Base-by-base conservation (phyloP, 2,329 filamentous ascomycete species). In the Zelopaecilomyces penicillatus region DNA sequence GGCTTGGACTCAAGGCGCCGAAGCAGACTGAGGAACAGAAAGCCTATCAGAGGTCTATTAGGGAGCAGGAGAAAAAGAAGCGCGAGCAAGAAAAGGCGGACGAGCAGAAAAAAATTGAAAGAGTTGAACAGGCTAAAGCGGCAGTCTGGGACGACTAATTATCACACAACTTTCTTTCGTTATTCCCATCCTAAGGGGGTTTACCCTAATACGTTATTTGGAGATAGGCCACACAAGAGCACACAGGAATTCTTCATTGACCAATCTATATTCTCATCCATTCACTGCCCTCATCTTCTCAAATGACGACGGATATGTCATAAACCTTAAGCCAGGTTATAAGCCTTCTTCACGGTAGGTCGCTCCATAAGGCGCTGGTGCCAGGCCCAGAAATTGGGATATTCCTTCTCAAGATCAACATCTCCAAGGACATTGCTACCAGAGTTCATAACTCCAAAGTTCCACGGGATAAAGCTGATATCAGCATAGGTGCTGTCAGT, bases 1-100 rank as follows among this genome's bases (percentile, higher is more conserved):
- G 87, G 1, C 68, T 97, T 52, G 93, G 93, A 1, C 78, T 96
- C 44, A 80, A 82, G 57, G 80, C 83, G 31, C 87, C 88, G 30
- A 84, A 80, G 68, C 78, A 83, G 63, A 96, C 88, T 2, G 88
- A 94, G 50, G 90, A 96, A 67, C 86, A 95, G 72, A 77, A 75
- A 55, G 86, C 87, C 43, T 97, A 93, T 62, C 90, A 97, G 57
- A 79, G 75, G 53, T 83, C 86, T 1, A 71, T 93, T 49, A 80
- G 83, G 56, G 86, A 95, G 65, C 86, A 91, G 67, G 91, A 95
- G 72, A 82, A 80, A 57, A 89, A 81, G 70, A 77, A 78, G 54
- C 71, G 82, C 47, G 85, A 90, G 46, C 76, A 80, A 55, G 87
- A 90, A 63, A 81, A 74, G 58, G 80, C 80, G 45, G 78, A 79